Conservation (phyloP, 768 basidiomycete species). For the Agrocybe pediades region DNA sequence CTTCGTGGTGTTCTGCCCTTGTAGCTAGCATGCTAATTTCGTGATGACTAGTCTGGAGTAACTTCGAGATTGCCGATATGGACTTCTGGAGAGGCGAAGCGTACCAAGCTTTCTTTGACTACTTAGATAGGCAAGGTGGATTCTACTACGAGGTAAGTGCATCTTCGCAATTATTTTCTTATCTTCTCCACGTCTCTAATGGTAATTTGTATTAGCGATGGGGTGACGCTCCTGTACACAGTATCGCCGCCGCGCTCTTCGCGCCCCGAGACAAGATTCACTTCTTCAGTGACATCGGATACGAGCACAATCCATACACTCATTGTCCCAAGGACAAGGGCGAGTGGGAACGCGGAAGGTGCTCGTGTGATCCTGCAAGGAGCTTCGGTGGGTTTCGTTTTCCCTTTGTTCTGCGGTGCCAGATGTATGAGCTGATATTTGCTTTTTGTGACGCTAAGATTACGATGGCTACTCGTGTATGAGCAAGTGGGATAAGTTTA, state of each 20-base stretch:
- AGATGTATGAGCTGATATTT: background rate
- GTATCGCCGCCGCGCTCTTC: conserved; percentile 66
- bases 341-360: conserved; percentile 56
- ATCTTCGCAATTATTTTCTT: conserved; percentile 19
- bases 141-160: conserved; percentile 68
- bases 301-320: conserved; percentile 74
- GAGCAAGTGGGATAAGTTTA: conserved; percentile 50
- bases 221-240: conserved; percentile 71
- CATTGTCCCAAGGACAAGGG: conserved; percentile 56
- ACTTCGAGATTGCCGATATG: conserved; percentile 74
- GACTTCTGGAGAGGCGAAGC: conserved; percentile 67
- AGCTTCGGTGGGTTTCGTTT: conserved; percentile 55
- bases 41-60: conserved; percentile 48
- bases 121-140: conserved; percentile 60
- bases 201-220: conserved; percentile 32
- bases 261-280: conserved; percentile 61
- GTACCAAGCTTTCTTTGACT: conserved; percentile 67
- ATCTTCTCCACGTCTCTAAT: conserved; percentile 16
- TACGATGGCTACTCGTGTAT: conserved; percentile 61
- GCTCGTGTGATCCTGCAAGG: conserved; percentile 55
- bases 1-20: conserved; percentile 11
- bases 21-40: background rate
- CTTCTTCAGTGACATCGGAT: conserved; percentile 79
- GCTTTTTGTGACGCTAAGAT: conserved; percentile 36
- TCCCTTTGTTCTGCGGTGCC: background rate